Evolutionary conservation across 192 early-diverging fungal genomes (phyloP).

Genomic region (Coemansia sp.): DNA sequence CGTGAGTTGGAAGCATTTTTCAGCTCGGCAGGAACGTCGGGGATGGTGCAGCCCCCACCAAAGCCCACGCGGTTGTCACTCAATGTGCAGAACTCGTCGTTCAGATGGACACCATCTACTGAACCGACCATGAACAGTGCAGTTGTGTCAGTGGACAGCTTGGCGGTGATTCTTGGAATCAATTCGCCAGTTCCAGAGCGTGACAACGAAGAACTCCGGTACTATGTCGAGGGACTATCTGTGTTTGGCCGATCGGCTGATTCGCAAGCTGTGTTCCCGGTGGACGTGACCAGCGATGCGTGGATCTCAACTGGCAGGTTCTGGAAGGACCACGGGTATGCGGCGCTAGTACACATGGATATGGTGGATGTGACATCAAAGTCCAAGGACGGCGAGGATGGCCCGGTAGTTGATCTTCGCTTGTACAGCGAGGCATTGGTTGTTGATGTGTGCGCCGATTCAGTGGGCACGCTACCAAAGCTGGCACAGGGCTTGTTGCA

Average conservation of each 20-base stretch:
- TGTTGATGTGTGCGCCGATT: conserved; percentile 47
- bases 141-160: conserved; percentile 43
- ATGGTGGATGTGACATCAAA: conserved; percentile 46
- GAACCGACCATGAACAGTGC: conserved; percentile 40
- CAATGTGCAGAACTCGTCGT: conserved; percentile 51
- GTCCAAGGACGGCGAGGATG: conserved; percentile 41
- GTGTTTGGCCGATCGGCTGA: conserved; percentile 45
- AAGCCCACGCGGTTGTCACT: conserved; percentile 53
- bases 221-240: conserved; percentile 48
- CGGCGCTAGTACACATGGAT: conserved; percentile 48
- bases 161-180: conserved; percentile 49
- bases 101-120: conserved; percentile 29
- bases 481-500: conserved; percentile 24
- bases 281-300: conserved; percentile 45
- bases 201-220: conserved; percentile 51
- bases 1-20: conserved; percentile 52
- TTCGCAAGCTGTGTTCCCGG: conserved; percentile 19
- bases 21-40: conserved; percentile 47
- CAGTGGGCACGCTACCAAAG: conserved; percentile 29
- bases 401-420: conserved; percentile 40
- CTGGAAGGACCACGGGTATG: conserved; percentile 50
- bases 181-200: conserved; percentile 36
- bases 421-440: conserved; percentile 47
- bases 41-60: conserved; percentile 52
- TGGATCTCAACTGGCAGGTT: conserved; percentile 53